A percentile compares a stretch with the other conserved stretches of the same genome.
These are phyloP conservation scores for Eucalyptus albens DNA, from an alignment of 345 rosid genomes.

Conservation along the genomic window DNA sequence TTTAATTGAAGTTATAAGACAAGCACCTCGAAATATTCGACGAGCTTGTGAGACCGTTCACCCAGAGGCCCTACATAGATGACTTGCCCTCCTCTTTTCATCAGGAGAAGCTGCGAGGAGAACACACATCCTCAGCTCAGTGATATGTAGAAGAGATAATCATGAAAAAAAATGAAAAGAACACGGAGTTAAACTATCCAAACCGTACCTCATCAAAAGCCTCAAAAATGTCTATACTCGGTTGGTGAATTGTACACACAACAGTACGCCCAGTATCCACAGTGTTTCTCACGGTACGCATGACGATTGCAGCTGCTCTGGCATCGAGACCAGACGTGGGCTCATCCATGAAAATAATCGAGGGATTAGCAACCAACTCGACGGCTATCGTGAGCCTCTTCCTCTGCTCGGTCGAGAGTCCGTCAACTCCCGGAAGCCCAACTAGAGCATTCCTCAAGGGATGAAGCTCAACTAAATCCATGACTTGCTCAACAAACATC, in stretches of 20 bases:
- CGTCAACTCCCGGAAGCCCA: conserved; percentile 2
- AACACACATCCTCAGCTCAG: background rate
- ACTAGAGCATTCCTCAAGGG: conserved; percentile 2
- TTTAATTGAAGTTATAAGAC: background rate
- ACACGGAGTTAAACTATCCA: background rate
- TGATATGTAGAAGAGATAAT: background rate
- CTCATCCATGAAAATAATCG: conserved; percentile 12
- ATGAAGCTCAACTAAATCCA: conserved; percentile 6
- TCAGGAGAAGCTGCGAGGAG: background rate
- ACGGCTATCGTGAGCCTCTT: conserved; percentile 9
- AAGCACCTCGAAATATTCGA: background rate
- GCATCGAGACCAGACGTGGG: conserved; percentile 13
- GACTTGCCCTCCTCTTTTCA: background rate
- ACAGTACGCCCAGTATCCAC: conserved; percentile 10
- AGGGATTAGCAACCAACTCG: conserved; percentile 6
- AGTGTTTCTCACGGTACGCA: conserved; percentile 8
- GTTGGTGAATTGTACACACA: conserved; percentile 12
- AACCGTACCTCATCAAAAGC: conserved; percentile 5
- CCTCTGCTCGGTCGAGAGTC: conserved; percentile 7
- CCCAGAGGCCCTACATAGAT: background rate
- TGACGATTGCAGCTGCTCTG: conserved; percentile 10
- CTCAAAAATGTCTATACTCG: conserved; percentile 7
- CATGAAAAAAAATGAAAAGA: background rate
- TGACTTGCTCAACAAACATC: conserved; percentile 9
- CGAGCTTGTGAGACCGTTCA: background rate